Evolutionary conservation across 345 rosid genomes (phyloP).

Genomic region (Ceriops decandra): DNA sequence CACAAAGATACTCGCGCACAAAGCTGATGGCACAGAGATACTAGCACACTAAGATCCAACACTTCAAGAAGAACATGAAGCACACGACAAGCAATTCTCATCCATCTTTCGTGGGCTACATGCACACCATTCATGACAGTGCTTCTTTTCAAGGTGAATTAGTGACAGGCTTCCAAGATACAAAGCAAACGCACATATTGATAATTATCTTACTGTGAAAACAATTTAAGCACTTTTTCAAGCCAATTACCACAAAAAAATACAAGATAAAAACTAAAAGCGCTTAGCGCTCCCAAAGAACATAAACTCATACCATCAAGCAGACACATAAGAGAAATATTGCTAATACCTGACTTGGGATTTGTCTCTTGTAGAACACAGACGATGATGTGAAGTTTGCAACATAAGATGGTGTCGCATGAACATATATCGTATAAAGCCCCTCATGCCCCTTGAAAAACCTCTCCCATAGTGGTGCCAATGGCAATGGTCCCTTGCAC

Average conservation of each 20-base stretch:
- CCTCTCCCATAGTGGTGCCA: background rate
- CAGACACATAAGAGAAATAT: background rate
- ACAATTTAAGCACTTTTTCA: background rate
- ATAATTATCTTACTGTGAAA: background rate
- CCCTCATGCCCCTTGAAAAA: background rate
- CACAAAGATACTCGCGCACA: too few relatives aligned
- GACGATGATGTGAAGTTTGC: slow-evolving; percentile 48
- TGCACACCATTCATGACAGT: too few relatives aligned
- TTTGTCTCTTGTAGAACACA: slow-evolving; percentile 65
- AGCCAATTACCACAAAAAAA: background rate
- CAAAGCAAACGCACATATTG: too few relatives aligned
- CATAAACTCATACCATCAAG: background rate
- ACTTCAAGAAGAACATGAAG: background rate
- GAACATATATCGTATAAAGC: slow-evolving; percentile 28
- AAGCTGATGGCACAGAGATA: background rate
- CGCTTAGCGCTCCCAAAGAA: too few relatives aligned
- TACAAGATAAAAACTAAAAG: background rate
- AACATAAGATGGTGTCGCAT: slow-evolving; percentile 58
- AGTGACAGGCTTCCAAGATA: too few relatives aligned
- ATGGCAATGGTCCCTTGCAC: background rate
- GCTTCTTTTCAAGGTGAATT: too few relatives aligned
- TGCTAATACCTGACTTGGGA: slow-evolving; percentile 82
- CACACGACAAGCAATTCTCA: background rate
- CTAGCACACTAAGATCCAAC: background rate
- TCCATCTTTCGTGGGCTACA: too few relatives aligned